These are phyloP conservation scores for Neurospora crassa DNA, from an alignment of 2,329 filamentous ascomycete genomes.

Conservation along the genomic window DNA sequence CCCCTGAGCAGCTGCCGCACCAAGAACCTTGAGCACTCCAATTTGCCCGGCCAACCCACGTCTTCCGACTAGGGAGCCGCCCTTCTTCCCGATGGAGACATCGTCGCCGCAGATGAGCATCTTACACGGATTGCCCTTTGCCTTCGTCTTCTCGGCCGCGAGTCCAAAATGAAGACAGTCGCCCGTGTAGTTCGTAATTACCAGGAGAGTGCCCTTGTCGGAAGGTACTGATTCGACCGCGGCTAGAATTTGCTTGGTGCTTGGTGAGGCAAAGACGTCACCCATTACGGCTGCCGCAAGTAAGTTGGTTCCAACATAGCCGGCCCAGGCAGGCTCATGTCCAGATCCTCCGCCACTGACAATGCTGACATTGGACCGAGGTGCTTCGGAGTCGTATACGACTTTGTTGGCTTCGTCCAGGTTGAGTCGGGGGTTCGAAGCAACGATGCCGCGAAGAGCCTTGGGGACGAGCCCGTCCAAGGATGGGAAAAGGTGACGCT, in stretches of 20 bases:
- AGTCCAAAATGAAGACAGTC: slow-evolving; percentile 54
- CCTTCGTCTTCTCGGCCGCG: slow-evolving; percentile 47
- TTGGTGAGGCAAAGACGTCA: slow-evolving; percentile 55
- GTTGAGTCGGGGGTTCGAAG: slow-evolving; percentile 42
- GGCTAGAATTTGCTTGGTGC: slow-evolving; percentile 52
- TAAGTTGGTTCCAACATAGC: slow-evolving; percentile 53
- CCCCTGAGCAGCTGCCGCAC: slow-evolving; percentile 38
- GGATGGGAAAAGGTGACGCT: slow-evolving; percentile 42
- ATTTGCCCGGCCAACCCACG: slow-evolving; percentile 54
- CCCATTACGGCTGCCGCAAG: slow-evolving; percentile 52
- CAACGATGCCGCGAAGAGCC: slow-evolving; percentile 38
- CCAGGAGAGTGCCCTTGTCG: slow-evolving; percentile 45
- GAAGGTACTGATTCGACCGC: slow-evolving; percentile 47
- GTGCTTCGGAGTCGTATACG: slow-evolving; percentile 37
- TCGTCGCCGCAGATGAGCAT: slow-evolving; percentile 57
- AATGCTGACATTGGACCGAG: slow-evolving; percentile 36
- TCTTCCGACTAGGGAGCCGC: slow-evolving; percentile 48
- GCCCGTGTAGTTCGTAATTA: slow-evolving; percentile 57
- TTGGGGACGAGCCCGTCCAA: slow-evolving; percentile 44
- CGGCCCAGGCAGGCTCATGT: slow-evolving; percentile 54
- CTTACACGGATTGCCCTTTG: slow-evolving; percentile 41
- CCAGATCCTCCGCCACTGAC: slow-evolving; percentile 48
- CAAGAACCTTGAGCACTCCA: slow-evolving; percentile 48
- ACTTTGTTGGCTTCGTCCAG: slow-evolving; percentile 42
- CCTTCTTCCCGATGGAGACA: slow-evolving; percentile 50